These are phyloP conservation scores for Leptographium galeiforme DNA, from an alignment of 2,329 filamentous ascomycete genomes.

Conservation along the genomic window DNA sequence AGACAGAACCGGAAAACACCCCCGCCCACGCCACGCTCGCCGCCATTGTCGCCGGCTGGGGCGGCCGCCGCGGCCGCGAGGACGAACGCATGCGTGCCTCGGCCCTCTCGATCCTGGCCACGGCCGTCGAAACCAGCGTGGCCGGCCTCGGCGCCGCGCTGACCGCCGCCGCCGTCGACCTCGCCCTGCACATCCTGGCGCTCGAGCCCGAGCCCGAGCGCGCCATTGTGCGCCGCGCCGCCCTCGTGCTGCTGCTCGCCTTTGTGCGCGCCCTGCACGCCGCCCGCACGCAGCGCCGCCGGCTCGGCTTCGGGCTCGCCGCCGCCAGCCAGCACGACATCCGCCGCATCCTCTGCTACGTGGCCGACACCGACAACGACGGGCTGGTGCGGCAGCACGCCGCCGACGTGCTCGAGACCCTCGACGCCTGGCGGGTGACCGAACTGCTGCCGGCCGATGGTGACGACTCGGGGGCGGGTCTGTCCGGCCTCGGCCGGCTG, in stretches of 20 bases:
- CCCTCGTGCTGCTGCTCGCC: constrained; percentile 48
- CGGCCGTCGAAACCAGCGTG: constrained; percentile 46
- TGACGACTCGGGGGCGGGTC: neutral
- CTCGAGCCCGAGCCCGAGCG: constrained; percentile 47
- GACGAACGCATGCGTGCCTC: constrained; percentile 58
- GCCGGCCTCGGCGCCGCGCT: constrained; percentile 38
- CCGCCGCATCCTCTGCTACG: constrained; percentile 46
- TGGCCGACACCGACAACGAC: constrained; percentile 53
- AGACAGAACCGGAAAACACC: no score
- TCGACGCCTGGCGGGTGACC: constrained; percentile 46
- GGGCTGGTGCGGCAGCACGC: constrained; percentile 56
- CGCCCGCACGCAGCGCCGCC: constrained; percentile 31
- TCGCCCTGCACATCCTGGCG: constrained; percentile 47
- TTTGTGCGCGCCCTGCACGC: constrained; percentile 47
- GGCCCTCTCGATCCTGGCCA: constrained; percentile 51
- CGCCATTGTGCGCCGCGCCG: constrained; percentile 53
- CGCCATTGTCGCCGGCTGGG: constrained; percentile 54
- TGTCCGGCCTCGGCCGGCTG: constrained; percentile 18
- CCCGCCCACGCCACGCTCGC: constrained; percentile 32
- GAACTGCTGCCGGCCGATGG: constrained; percentile 11
- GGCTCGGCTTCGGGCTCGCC: constrained; percentile 39
- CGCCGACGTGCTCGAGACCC: constrained; percentile 49
- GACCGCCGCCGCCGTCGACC: constrained; percentile 44
- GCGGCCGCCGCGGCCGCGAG: constrained; percentile 50
- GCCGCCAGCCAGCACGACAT: constrained; percentile 46